Conservation (phyloP, 495 filamentous ascomycete species). For the Trichocladium antarcticum region DNA sequence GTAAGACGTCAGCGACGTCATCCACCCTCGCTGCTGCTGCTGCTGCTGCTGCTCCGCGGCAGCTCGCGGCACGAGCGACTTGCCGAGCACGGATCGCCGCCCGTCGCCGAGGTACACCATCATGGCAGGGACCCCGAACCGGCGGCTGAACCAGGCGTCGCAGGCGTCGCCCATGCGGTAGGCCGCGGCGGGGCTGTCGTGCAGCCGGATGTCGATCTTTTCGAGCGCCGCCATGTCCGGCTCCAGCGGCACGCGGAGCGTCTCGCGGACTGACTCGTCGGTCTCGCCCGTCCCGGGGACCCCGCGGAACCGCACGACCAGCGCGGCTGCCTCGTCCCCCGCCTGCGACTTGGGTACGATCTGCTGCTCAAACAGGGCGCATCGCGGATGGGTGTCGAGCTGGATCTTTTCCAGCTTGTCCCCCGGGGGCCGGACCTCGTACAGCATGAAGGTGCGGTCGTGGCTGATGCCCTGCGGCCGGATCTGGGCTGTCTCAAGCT, state of each 20-base stretch:
- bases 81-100: constrained; percentile 51
- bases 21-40: constrained; percentile 28
- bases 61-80: constrained; percentile 32
- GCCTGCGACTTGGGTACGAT: constrained; percentile 25
- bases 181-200: constrained; percentile 49
- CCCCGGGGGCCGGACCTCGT: constrained; percentile 35
- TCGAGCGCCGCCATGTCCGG: constrained; percentile 44
- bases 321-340: constrained; percentile 9
- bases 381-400: constrained; percentile 49
- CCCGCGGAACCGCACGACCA: constrained; percentile 47
- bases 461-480: constrained; percentile 58
- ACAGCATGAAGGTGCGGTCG: constrained; percentile 73
- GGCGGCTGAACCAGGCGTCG: constrained; percentile 62
- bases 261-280: neutral
- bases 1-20: constrained; percentile 33
- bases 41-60: neutral
- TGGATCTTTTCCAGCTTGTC: constrained; percentile 53
- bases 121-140: constrained; percentile 55
- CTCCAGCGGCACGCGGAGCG: constrained; percentile 48
- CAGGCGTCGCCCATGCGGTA: constrained; percentile 57
- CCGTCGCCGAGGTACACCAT: constrained; percentile 61
- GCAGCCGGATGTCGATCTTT: constrained; percentile 47
- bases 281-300: constrained; percentile 12
- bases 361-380: constrained; percentile 56
- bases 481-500: constrained; percentile 44